Percentiles rank a stretch among this genome's conserved stretches.
Conservation (phyloP, 2,329 filamentous ascomycete species). For the Talaromyces islandicus region DNA sequence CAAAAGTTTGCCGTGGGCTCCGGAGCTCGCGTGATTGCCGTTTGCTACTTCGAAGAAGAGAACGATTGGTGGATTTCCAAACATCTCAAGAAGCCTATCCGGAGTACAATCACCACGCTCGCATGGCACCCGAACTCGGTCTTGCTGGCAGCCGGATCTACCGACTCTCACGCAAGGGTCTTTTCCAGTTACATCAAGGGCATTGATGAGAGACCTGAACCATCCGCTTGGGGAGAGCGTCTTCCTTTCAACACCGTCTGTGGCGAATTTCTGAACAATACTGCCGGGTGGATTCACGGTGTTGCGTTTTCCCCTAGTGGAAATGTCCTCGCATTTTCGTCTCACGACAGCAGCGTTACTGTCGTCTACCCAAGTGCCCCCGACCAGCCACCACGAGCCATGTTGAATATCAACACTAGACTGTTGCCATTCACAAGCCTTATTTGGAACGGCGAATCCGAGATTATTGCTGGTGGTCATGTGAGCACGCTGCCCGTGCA, state of each 20-base stretch:
- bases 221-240: constrained; percentile 87
- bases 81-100: constrained; percentile 97
- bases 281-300: constrained; percentile 92
- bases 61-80: constrained; percentile 99
- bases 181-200: constrained; percentile 97
- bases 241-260: constrained; percentile 98
- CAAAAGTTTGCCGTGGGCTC: constrained; percentile 97
- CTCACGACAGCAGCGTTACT: constrained; percentile 94
- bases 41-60: constrained; percentile 98
- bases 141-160: constrained; percentile 88
- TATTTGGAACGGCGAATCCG: constrained; percentile 84
- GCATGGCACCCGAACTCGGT: constrained; percentile 98
- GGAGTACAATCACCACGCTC: constrained; percentile 90
- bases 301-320: constrained; percentile 90
- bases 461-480: constrained; percentile 93
- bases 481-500: constrained; percentile 34
- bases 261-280: constrained; percentile 92
- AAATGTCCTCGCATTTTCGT: constrained; percentile 85
- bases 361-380: constrained; percentile 90
- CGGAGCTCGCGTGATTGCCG: constrained; percentile 86
- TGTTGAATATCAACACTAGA: constrained; percentile 84
- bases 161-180: constrained; percentile 91
- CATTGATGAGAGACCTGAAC: constrained; percentile 76
- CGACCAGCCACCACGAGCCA: constrained; percentile 83
- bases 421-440: constrained; percentile 87